These are phyloP conservation scores for Paxillus ammoniavirescens DNA, from an alignment of 768 basidiomycete genomes.

Conservation along the genomic window DNA sequence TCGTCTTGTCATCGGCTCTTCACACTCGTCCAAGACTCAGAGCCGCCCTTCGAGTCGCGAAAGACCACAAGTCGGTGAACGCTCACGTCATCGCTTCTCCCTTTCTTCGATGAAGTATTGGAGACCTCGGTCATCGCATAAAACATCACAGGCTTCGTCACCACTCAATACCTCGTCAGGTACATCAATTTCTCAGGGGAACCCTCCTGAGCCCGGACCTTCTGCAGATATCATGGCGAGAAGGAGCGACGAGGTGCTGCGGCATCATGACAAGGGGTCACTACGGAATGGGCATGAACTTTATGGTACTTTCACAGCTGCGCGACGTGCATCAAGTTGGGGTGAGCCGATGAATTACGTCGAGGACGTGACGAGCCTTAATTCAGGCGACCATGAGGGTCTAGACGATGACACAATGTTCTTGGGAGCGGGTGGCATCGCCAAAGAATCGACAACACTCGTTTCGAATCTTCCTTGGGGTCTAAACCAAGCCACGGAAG, in stretches of 20 bases:
- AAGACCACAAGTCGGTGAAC: slow-evolving; percentile 15
- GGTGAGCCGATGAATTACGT: slow-evolving; percentile 44
- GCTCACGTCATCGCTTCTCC: slow-evolving; percentile 29
- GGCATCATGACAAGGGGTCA: slow-evolving; percentile 28
- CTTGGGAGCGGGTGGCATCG: slow-evolving; percentile 50
- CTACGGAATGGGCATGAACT: slow-evolving; percentile 24
- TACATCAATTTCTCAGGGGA: slow-evolving; percentile 27
- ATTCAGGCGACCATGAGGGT: slow-evolving; percentile 45
- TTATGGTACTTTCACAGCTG: slow-evolving; percentile 37
- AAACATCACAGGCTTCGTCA: slow-evolving; percentile 28
- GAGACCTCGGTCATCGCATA: slow-evolving; percentile 20
- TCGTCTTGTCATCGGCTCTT: slow-evolving; percentile 9
- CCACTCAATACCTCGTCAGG: slow-evolving; percentile 33
- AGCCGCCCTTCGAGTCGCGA: slow-evolving; percentile 27
- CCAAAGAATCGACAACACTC: slow-evolving; percentile 29
- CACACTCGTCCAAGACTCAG: slow-evolving; percentile 22
- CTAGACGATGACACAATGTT: slow-evolving; percentile 53
- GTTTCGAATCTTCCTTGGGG: slow-evolving; percentile 36
- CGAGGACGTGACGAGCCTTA: slow-evolving; percentile 43
- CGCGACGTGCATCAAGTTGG: slow-evolving; percentile 66
- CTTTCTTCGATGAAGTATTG: slow-evolving; percentile 26
- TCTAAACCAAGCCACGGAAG: slow-evolving; percentile 24
- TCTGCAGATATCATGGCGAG: slow-evolving; percentile 24
- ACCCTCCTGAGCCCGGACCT: slow-evolving; percentile 12
- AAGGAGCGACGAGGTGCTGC: slow-evolving; percentile 47